A percentile compares a stretch with the other conserved stretches of the same genome.
phyloP scores from a whole-genome alignment of 163 green algal species.

The Picocystis sp. region DNA sequence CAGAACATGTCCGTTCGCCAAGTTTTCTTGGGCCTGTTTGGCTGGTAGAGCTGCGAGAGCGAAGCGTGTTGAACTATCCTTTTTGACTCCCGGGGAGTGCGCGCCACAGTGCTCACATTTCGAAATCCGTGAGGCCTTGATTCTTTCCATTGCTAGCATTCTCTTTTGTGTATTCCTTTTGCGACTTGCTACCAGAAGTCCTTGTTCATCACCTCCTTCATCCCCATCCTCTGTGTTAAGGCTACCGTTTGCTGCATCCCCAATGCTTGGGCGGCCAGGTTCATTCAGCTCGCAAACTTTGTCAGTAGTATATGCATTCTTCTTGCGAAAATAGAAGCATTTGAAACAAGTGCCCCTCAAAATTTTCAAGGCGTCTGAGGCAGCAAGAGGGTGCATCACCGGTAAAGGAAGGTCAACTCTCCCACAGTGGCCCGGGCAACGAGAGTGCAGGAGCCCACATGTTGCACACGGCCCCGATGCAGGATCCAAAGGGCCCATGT shows the following conservation, averaged over 20 bases:
- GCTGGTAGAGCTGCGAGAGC: constrained; percentile 50
- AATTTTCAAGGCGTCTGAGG: constrained; percentile 72
- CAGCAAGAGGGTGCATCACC: background rate
- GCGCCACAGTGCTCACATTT: constrained; percentile 72
- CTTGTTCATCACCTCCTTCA: background rate
- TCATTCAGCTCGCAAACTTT: background rate
- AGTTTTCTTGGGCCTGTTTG: constrained; percentile 26
- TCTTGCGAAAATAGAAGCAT: constrained; percentile 62
- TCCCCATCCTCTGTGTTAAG: background rate
- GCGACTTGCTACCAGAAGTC: background rate
- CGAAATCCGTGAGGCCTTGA: constrained; percentile 6
- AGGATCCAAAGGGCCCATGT: too few species aligned
- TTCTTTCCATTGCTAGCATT: constrained; percentile 8
- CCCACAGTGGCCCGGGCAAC: constrained; percentile 93
- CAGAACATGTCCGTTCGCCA: background rate
- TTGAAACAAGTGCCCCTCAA: constrained; percentile 67
- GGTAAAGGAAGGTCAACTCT: constrained; percentile 84
- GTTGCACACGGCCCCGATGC: constrained; percentile 40
- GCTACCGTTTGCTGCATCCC: constrained; percentile 25
- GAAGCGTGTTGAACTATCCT: constrained; percentile 63
- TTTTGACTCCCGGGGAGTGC: constrained; percentile 48
- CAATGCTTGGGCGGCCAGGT: constrained; percentile 24
- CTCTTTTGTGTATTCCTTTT: constrained; percentile 6
- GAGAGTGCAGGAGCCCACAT: constrained; percentile 41
- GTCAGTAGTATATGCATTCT: constrained; percentile 32